phyloP scores from a whole-genome alignment of 768 basidiomycete species.

The Amanita thiersii region DNA sequence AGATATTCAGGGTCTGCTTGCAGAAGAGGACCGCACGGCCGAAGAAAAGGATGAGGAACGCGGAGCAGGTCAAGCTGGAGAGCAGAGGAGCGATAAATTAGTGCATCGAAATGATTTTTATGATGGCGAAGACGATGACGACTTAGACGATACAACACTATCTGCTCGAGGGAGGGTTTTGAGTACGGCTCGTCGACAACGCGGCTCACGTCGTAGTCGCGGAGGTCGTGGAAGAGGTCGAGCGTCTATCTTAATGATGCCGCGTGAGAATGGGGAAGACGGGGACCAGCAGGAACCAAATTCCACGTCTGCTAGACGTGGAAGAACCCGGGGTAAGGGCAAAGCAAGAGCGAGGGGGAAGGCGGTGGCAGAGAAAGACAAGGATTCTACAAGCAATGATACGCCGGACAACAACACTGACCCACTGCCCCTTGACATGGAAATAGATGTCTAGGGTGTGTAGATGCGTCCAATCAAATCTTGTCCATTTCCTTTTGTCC shows the following conservation, averaged over 20 bases:
- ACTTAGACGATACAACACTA: conserved; percentile 29
- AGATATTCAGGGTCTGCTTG: conserved; percentile 71
- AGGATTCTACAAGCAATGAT: neutral
- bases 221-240: conserved; percentile 19
- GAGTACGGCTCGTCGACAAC: conserved; percentile 11
- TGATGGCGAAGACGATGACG: conserved; percentile 65
- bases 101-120: conserved; percentile 61
- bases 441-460: conserved; percentile 2
- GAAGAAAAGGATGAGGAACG: conserved; percentile 70
- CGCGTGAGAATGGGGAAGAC: conserved; percentile 15
- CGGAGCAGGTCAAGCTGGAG: conserved; percentile 46
- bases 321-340: conserved; percentile 3
- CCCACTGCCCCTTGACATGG: neutral
- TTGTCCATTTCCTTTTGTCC: too few relatives aligned
- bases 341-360: conserved; percentile 1
- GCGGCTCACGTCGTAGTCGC: conserved; percentile 19
- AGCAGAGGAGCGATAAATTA: conserved; percentile 44
- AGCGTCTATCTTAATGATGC: neutral
- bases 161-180: conserved; percentile 14
- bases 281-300: conserved; percentile 5
- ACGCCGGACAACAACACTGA: conserved; percentile 1
- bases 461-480: too few relatives aligned
- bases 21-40: conserved; percentile 57
- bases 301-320: neutral
- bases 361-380: conserved; percentile 4